A percentile compares a stretch with the other conserved stretches of the same genome.
These are phyloP conservation scores for Rhizophagus sp. DNA, from an alignment of 192 early-diverging fungal species.

Conservation along the genomic window DNA sequence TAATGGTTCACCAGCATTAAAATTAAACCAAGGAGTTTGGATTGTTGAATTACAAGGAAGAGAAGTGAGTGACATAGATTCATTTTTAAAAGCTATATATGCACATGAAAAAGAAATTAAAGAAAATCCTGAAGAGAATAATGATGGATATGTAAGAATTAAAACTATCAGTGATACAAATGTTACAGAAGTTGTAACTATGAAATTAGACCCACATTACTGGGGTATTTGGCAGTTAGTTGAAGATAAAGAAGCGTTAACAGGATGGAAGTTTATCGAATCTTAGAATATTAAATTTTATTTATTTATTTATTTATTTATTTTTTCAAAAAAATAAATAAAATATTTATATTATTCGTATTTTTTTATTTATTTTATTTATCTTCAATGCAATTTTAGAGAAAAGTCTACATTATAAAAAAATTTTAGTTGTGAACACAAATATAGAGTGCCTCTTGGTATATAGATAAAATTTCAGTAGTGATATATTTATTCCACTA, in stretches of 20 bases:
- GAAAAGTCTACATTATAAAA: no score
- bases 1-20: conserved; percentile 67
- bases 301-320: no score
- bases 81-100: conserved; percentile 61
- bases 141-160: conserved; percentile 52
- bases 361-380: no score
- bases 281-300: no score
- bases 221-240: conserved; percentile 72
- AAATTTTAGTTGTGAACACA: no score
- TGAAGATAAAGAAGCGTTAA: conserved; percentile 42
- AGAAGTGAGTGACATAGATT: conserved; percentile 59
- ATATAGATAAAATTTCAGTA: no score
- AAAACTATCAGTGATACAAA: conserved; percentile 56
- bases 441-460: no score
- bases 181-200: conserved; percentile 64
- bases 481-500: no score
- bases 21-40: conserved; percentile 65
- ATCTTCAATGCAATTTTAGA: no score
- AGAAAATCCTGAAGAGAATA: conserved; percentile 44
- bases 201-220: conserved; percentile 75
- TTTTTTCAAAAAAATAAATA: no score
- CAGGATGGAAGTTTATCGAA: conserved; percentile 47
- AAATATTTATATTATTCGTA: no score
- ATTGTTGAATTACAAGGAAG: conserved; percentile 71
- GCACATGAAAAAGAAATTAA: conserved; percentile 47